phyloP scores from a whole-genome alignment of 106 monocot genomes.

The Amphibolis antarctica region DNA sequence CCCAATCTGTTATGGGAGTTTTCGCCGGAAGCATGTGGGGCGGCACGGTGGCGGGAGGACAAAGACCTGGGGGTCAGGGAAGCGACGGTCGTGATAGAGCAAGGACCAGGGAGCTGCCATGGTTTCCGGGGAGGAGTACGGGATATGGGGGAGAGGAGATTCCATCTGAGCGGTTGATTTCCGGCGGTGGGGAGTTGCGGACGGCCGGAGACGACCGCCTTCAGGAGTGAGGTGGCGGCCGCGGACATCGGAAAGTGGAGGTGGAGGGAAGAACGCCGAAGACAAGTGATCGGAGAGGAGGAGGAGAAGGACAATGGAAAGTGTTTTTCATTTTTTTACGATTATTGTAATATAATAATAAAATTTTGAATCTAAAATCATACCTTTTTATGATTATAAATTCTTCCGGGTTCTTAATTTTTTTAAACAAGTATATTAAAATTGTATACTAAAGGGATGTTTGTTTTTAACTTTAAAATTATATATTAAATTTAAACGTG shows the following conservation, averaged over 20 bases:
- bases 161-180: slow-evolving; percentile 19
- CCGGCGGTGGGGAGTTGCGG: slow-evolving; percentile 9
- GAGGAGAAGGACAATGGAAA: neutral
- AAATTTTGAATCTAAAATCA: too few relatives aligned
- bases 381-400: too few relatives aligned
- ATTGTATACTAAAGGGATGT: too few relatives aligned
- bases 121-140: too few relatives aligned
- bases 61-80: neutral
- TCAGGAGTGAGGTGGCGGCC: slow-evolving; percentile 32
- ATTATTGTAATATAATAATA: too few relatives aligned
- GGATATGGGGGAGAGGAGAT: slow-evolving; percentile 7
- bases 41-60: slow-evolving; percentile 1
- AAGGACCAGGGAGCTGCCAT: neutral
- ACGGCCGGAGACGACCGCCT: slow-evolving; percentile 20
- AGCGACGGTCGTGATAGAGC: neutral
- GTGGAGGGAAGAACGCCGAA: too few relatives aligned
- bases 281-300: slow-evolving; percentile 1
- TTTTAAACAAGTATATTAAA: too few relatives aligned
- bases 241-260: neutral
- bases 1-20: neutral
- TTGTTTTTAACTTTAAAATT: too few relatives aligned
- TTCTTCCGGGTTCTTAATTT: too few relatives aligned
- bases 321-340: too few relatives aligned
- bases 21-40: neutral
- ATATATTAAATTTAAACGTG: too few relatives aligned